phyloP scores from a whole-genome alignment of 2,329 filamentous ascomycete genomes.

The Fusarium sp. region DNA sequence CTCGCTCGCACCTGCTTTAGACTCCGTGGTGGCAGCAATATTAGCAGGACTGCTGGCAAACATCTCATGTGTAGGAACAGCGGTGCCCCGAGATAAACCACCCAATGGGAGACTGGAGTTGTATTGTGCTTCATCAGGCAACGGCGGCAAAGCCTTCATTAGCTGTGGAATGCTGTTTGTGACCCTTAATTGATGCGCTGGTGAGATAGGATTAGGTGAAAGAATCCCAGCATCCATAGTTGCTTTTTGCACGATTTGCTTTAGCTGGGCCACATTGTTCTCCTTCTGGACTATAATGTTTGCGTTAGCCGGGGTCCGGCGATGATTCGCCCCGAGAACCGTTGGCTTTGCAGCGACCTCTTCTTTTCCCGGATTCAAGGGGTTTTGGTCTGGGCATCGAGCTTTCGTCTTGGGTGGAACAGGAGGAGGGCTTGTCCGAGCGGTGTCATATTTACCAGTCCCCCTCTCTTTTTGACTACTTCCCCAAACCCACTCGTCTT shows the following conservation, averaged over 20 bases:
- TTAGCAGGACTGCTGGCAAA: conserved; percentile 24
- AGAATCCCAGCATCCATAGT: conserved; percentile 51
- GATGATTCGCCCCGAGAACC: conserved; percentile 38
- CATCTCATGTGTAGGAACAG: conserved; percentile 22
- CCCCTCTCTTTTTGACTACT: not conserved
- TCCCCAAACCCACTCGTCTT: conserved; percentile 40
- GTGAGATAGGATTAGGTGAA: conserved; percentile 63
- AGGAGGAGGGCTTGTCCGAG: not conserved
- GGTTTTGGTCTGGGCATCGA: not conserved
- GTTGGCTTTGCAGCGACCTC: not conserved
- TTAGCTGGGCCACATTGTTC: not conserved
- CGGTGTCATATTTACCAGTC: not conserved
- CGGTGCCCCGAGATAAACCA: conserved; percentile 5
- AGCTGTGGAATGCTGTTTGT: conserved; percentile 64
- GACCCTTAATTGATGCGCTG: conserved; percentile 58
- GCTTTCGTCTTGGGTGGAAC: not conserved
- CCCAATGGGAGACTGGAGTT: conserved; percentile 1
- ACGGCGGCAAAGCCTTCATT: conserved; percentile 64
- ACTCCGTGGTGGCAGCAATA: conserved; percentile 6
- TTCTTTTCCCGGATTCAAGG: not conserved
- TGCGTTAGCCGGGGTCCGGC: conserved; percentile 45
- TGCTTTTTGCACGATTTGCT: not conserved
- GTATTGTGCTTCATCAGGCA: conserved; percentile 52
- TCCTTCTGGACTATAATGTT: conserved; percentile 33
- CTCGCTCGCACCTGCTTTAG: not conserved